phyloP scores from a whole-genome alignment of 306 rosid species.

The Bauhinia variegata region DNA sequence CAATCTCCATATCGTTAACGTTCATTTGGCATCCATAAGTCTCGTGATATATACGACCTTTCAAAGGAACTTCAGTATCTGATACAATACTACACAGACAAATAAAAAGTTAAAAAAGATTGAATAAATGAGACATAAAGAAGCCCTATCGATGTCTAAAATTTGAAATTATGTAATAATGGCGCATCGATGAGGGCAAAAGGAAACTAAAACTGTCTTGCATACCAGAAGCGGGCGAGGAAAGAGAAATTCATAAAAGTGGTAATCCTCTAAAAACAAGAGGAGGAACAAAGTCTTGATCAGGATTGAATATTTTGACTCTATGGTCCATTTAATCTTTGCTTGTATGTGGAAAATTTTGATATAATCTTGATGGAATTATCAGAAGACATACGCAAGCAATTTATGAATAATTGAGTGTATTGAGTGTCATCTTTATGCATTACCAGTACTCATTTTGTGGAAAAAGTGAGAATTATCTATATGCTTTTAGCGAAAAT shows the following conservation, averaged over 20 bases:
- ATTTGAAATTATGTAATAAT: conserved; percentile 10
- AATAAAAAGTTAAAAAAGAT: conserved; percentile 6
- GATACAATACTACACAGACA: conserved; percentile 50
- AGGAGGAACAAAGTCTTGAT: background rate
- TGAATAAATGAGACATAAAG: conserved; percentile 5
- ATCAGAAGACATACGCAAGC: background rate
- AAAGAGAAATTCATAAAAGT: background rate
- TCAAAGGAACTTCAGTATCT: conserved; percentile 55
- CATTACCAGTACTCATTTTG: too few relatives aligned
- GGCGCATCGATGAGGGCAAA: background rate
- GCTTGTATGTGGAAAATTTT: background rate
- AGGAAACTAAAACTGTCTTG: background rate
- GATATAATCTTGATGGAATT: too few relatives aligned
- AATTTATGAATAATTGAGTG: background rate
- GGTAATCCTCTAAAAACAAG: background rate
- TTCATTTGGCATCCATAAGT: conserved; percentile 99
- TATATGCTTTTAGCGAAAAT: too few relatives aligned
- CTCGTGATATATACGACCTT: conserved; percentile 90
- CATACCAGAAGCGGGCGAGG: background rate
- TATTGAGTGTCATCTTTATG: background rate
- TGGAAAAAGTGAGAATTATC: too few relatives aligned
- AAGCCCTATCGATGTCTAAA: background rate
- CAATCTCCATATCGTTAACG: conserved; percentile 94
- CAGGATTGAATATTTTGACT: background rate
- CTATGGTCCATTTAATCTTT: background rate